Percentiles rank a stretch among this genome's conserved stretches.
These are phyloP conservation scores for Chalciporus pseudorubinellus DNA, from an alignment of 768 basidiomycete species.

Conservation along the genomic window DNA sequence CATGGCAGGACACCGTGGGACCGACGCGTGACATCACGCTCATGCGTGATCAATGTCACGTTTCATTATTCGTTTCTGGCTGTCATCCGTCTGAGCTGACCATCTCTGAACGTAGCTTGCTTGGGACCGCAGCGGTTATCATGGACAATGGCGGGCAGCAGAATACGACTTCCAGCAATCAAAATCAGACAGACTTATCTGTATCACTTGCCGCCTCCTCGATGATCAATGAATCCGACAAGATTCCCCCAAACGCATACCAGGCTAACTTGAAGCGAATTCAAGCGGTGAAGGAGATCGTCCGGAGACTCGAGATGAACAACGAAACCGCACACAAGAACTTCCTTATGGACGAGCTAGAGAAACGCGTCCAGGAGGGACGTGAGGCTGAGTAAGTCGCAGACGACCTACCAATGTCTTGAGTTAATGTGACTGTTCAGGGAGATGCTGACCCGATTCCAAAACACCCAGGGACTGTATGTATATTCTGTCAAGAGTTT, in stretches of 20 bases:
- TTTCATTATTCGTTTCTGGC: not conserved
- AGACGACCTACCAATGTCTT: not conserved
- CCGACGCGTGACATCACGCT: conserved; percentile 8
- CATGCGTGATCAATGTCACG: conserved; percentile 12
- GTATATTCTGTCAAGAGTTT: conserved; percentile 2
- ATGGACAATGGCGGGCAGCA: conserved; percentile 15
- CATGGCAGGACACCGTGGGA: conserved; percentile 15
- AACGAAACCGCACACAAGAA: conserved; percentile 43
- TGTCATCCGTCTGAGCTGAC: not conserved
- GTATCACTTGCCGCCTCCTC: conserved; percentile 23
- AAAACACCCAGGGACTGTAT: conserved; percentile 12
- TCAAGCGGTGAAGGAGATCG: conserved; percentile 31
- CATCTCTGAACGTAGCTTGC: not conserved
- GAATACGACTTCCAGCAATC: conserved; percentile 4
- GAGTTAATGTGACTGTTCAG: conserved; percentile 12
- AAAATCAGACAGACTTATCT: conserved; percentile 8
- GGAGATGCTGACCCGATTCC: conserved; percentile 20
- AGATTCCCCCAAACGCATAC: conserved; percentile 20
- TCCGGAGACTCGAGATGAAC: conserved; percentile 30
- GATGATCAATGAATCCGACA: conserved; percentile 24
- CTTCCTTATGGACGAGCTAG: conserved; percentile 33
- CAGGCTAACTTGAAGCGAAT: conserved; percentile 25
- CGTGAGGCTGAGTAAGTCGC: conserved; percentile 43
- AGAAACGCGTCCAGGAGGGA: conserved; percentile 41
- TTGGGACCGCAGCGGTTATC: not conserved